Conservation (phyloP, 257 asterid genomes). For the Paulownia fortunei region DNA sequence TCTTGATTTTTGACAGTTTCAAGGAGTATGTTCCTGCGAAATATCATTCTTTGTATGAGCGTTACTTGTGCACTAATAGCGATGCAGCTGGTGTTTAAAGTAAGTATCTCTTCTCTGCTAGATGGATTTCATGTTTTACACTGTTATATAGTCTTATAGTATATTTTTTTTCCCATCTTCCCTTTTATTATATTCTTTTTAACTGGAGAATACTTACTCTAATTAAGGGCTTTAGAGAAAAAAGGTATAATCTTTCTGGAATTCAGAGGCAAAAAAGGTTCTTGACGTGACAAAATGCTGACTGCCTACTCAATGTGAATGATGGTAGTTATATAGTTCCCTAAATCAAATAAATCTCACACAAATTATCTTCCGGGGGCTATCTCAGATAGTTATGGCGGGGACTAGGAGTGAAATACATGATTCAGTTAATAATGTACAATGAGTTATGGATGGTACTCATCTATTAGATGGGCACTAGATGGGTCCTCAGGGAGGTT, state of each 20-base stretch:
- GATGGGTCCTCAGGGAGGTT: background rate
- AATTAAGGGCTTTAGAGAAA: background rate
- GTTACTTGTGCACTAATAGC: constrained; percentile 45
- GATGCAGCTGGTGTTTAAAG: constrained; percentile 47
- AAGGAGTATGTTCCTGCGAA: constrained; percentile 79
- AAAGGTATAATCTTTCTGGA: background rate
- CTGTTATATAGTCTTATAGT: background rate
- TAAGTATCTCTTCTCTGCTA: constrained; percentile 31
- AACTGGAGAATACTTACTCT: background rate
- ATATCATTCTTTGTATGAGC: constrained; percentile 74
- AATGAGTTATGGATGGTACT: background rate
- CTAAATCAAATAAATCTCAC: background rate
- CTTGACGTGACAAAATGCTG: background rate
- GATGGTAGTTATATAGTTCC: background rate
- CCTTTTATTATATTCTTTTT: background rate
- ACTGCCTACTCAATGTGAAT: background rate
- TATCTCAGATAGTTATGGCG: background rate
- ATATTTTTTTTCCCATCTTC: background rate
- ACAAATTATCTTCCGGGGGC: background rate
- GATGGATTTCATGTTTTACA: background rate
- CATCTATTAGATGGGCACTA: background rate
- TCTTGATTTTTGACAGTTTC: constrained; percentile 66
- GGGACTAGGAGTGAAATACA: background rate
- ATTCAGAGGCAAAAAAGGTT: background rate
- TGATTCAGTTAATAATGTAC: background rate